Evolutionary conservation across 176 grass and related monocot species (phyloP), one percentile per base, ranked within the genome.

Genomic region (Musa troglodytarum): DNA sequence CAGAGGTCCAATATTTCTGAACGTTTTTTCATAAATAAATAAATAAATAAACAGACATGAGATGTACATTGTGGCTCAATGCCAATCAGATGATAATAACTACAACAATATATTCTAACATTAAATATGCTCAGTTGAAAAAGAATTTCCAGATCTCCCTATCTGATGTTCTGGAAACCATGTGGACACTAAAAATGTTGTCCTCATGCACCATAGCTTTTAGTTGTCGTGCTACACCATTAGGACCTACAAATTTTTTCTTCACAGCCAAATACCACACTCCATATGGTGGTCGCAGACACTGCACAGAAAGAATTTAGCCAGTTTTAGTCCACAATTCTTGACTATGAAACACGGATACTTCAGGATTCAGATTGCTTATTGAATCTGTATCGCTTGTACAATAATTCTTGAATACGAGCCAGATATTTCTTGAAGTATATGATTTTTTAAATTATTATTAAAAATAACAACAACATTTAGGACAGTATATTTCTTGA

Each of bases 61-160:
- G 10, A 65, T 65, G 22, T 65, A 65, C 63, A 25, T 26, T 65
- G 63, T 65, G 63, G 63, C 11, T 9, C 11, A 20, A 65, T 23
- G 19, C 22, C 63, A 21, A 20, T 8, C 9, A 51, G 49, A n/a
- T 12, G 34, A 43, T 43, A 43, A 17, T 50, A 58, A 5, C 6
- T 26, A 11, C 25, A 22, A 74, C 12, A 25, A 25, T 28, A 16
- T 29, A 2, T 8, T 28, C 0, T 4, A 28, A 6, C 49, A 7
- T 52, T 1, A 52, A 2, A 52, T 72, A 24, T 55, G 12, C 26
- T 75, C 77, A 93, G 50, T 93, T 93, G 79, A 93, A 93, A 80
- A 93, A 93, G 82, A 93, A 89, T 72, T 93, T 93, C 90, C 84
- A 93, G 75, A 89, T 85, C 78, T 93, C 90, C 76, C 74, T 78